Base-by-base conservation (phyloP, 371 early-diverging fungal genomes). In the Nematocida sp. region DNA sequence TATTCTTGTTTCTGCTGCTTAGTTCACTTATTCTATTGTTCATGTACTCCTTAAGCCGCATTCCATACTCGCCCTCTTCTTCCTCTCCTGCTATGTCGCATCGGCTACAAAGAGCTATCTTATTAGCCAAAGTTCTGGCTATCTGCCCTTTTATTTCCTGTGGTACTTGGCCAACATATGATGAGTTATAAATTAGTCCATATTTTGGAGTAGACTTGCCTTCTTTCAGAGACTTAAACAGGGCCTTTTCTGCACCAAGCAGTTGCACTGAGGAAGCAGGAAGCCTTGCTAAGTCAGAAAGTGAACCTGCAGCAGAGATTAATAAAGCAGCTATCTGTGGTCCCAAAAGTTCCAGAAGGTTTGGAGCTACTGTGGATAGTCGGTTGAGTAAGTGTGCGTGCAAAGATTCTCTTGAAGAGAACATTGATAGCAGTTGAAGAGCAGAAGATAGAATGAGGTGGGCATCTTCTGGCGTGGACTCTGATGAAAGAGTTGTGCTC, bases 221-320 rank as follows among this genome's bases (percentile, higher is more conserved):
- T 73, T 92, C 92, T 90, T 93, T 94, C 82, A 95, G 86, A 5
- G 96, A 94, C 82, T 94, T 91, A 90, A 94, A 94, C 58, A 94
- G 91, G n/a, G 94, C 94, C 90, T 95, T 96, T 89, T 96, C 95
- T 66, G 96, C 95, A 86, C 96, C 96, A 45, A 94, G 89, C 67
- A 96, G 92, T 89, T 96, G 96, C 70, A 96, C 90, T 74, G 95
- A 94, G 67, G 93, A 92, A 46, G 94, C 94, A 67, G 95, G 94
- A 85, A 91, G 90, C 89, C 94, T 94, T 86, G 93, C 91, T 69
- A 96, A 89, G 83, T 90, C 92, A 88, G 91, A 90, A 83, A 94
- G 88, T 66, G 94, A 93, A 81, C 94, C 95, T 66, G 94, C 93
- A 70, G 92, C 92, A 54, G 93, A 89, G 84, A 94, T 93, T 81